Base-by-base conservation (phyloP, 2,329 filamentous ascomycete species). In the Hypoxylon rubiginosum region DNA sequence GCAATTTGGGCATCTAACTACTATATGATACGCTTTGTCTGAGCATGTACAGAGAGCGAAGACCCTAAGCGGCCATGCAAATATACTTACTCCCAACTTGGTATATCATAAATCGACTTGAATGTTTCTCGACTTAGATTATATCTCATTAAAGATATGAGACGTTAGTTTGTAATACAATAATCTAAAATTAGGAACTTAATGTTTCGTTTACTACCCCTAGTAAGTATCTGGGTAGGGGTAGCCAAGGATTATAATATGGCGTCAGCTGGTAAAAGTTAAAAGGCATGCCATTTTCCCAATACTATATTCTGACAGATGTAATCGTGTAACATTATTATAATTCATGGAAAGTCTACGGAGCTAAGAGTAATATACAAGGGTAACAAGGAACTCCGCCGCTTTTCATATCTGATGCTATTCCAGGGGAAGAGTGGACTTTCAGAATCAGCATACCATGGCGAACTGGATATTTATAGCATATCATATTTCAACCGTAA, bases 191-290 rank as follows among this genome's bases (percentile, higher is more conserved):
- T n/a, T n/a, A n/a, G n/a, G n/a, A n/a, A n/a, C n/a, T n/a, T n/a
- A n/a, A n/a, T n/a, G n/a, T n/a, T n/a, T n/a, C n/a, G n/a, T n/a
- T n/a, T n/a, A n/a, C n/a, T n/a, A n/a, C n/a, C n/a, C n/a, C n/a
- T n/a, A n/a, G n/a, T n/a, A n/a, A n/a, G n/a, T n/a, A n/a, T n/a
- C n/a, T n/a, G n/a, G n/a, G n/a, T n/a, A n/a, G n/a, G n/a, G n/a
- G n/a, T n/a, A n/a, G n/a, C n/a, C n/a, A n/a, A n/a, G n/a, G n/a
- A n/a, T n/a, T n/a, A n/a, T 24, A 4, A 11, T 8, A 48, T 26
- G 45, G 45, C 45, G 45, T 48, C 45, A 48, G 45, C 45, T 28
- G 26, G 21, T 48, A 48, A 11, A 28, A 26, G 45, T 19, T 48
- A 8, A 26, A 15, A 28, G 45, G 19, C 21, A 11, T 17, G 24